Conservation (phyloP, 352 stramenopile species). For the Globisporangium takayamanum region DNA sequence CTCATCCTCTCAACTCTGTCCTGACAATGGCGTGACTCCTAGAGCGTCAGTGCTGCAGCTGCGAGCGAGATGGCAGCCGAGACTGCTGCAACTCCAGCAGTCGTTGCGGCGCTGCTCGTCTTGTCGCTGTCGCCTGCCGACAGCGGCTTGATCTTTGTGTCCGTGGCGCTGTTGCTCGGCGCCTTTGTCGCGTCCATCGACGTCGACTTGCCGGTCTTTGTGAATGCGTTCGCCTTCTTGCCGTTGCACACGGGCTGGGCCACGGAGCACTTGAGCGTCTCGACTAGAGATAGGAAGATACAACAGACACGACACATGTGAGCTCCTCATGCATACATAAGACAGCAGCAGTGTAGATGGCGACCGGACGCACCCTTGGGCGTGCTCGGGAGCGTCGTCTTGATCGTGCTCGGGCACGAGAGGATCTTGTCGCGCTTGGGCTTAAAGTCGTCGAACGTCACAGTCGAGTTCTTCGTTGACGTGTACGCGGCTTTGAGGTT, state of each 20-base stretch:
- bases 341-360: too few species aligned
- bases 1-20: too few species aligned
- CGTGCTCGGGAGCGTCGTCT: conserved; percentile 19
- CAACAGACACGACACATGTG: conserved; percentile 3
- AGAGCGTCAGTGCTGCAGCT: too few species aligned
- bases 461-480: conserved; percentile 29
- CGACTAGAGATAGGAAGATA: conserved; percentile 18
- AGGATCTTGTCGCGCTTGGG: conserved; percentile 19
- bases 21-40: too few species aligned
- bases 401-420: conserved; percentile 22
- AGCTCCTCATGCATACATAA: not conserved
- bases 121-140: not conserved
- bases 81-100: not conserved
- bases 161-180: conserved; percentile 10
- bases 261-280: conserved; percentile 36
- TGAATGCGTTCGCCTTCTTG: conserved; percentile 48
- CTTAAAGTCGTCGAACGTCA: conserved; percentile 29
- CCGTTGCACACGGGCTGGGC: conserved; percentile 53
- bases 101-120: not conserved
- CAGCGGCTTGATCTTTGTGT: not conserved
- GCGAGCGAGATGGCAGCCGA: not conserved
- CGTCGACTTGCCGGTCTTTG: conserved; percentile 21
- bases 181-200: conserved; percentile 6
- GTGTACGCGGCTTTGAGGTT: conserved; percentile 52
- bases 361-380: conserved; percentile 21